These are phyloP conservation scores for Pichia sp. DNA, from an alignment of 1,139 yeast genomes.

Conservation along the genomic window DNA sequence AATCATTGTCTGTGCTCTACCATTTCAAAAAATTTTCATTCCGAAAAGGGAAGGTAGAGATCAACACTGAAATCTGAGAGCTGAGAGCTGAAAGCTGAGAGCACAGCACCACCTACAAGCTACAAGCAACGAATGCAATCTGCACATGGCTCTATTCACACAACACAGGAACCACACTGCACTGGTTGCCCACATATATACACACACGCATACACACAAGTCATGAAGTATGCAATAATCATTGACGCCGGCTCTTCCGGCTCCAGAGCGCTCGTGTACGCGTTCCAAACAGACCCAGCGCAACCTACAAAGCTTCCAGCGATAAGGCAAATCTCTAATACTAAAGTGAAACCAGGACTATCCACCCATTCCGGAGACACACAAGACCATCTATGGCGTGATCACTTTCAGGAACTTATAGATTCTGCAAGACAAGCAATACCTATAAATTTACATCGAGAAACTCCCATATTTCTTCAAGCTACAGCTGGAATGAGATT, in stretches of 20 bases:
- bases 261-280: constrained; percentile 62
- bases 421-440: constrained; percentile 52
- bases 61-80: no score
- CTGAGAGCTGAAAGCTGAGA: no score
- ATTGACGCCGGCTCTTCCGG: constrained; percentile 83
- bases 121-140: no score
- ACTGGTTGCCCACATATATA: no score
- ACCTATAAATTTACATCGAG: constrained; percentile 43
- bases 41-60: no score
- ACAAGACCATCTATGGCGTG: constrained; percentile 39
- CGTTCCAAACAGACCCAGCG: constrained; percentile 33
- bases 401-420: constrained; percentile 51
- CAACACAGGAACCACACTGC: no score
- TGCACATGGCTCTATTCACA: no score
- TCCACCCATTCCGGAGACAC: constrained; percentile 39
- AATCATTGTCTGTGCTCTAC: no score
- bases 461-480: constrained; percentile 65
- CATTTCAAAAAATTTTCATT: no score
- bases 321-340: constrained; percentile 54
- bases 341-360: constrained; percentile 63
- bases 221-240: constrained; percentile 62
- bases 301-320: constrained; percentile 50
- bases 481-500: constrained; percentile 85
- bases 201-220: no score
- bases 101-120: no score